phyloP scores from a whole-genome alignment of 441 rosid genomes.

The Kokia cookei region DNA sequence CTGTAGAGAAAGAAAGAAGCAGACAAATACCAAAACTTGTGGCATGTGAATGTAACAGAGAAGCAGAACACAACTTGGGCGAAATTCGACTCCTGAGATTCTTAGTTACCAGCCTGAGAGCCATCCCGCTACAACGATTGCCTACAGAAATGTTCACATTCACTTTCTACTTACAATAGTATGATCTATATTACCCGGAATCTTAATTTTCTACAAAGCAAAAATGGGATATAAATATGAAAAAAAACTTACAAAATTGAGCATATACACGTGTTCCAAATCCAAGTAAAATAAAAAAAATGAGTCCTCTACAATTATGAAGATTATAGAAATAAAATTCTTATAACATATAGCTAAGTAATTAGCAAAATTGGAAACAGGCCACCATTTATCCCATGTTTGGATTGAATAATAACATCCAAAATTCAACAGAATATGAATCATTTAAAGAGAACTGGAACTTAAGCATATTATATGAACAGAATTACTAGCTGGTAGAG shows the following conservation, averaged over 20 bases:
- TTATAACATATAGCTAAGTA: too few relatives aligned
- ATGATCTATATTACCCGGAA: not conserved
- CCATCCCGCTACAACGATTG: constrained; percentile 31
- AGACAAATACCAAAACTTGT: constrained; percentile 74
- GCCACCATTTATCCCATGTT: too few relatives aligned
- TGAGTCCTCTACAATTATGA: not conserved
- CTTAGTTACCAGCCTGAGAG: constrained; percentile 39
- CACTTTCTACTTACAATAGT: not conserved
- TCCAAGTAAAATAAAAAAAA: not conserved
- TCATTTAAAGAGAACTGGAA: not conserved
- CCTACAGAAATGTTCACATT: not conserved
- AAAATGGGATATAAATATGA: not conserved
- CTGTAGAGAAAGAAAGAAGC: not conserved
- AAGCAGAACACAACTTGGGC: constrained; percentile 35
- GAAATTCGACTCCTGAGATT: constrained; percentile 39
- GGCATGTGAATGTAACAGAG: constrained; percentile 78
- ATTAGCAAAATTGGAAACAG: too few relatives aligned
- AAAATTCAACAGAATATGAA: not conserved
- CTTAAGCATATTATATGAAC: not conserved
- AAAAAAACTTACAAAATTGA: not conserved
- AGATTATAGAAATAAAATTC: not conserved
- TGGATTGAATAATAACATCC: not conserved
- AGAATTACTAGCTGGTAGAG: not conserved
- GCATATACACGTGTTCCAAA: not conserved
- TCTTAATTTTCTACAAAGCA: not conserved